Evolutionary conservation across 176 grass and related monocot species (phyloP).

Genomic region (Areca catechu): DNA sequence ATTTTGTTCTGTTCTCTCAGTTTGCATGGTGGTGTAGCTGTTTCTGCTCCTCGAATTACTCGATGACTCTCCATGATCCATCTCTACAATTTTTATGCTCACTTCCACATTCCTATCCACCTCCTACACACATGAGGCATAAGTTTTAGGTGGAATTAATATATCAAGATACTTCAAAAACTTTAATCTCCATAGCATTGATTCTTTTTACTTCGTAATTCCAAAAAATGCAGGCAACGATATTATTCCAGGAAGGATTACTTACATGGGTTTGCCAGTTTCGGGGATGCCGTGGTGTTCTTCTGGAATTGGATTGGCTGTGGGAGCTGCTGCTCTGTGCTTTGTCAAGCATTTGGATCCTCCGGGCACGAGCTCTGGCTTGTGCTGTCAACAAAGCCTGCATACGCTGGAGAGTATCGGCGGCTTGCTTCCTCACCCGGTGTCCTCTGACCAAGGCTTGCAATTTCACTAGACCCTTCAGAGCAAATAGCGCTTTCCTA

Average conservation of each 20-base stretch:
- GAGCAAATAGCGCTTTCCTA: constrained; percentile 18
- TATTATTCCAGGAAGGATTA: no score
- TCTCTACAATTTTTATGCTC: constrained; percentile 6
- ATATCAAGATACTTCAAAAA: no score
- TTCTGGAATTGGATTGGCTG: no score
- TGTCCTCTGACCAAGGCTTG: constrained; percentile 32
- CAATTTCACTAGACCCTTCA: constrained; percentile 39
- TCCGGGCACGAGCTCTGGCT: constrained; percentile 17
- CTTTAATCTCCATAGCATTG: no score
- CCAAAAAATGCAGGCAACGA: no score
- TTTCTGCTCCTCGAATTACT: background rate
- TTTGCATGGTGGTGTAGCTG: background rate
- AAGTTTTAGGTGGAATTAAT: no score
- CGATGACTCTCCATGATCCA: background rate
- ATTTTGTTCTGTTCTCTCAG: background rate
- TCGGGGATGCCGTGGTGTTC: no score
- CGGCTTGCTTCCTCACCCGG: constrained; percentile 27
- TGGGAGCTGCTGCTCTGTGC: no score
- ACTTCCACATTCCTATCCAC: background rate
- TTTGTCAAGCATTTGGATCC: no score
- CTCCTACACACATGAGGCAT: background rate
- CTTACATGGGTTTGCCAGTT: no score
- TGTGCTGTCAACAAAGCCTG: constrained; percentile 29
- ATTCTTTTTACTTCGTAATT: no score
- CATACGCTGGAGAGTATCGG: constrained; percentile 24